phyloP scores from a whole-genome alignment of 768 basidiomycete genomes.

The Russula sp. region DNA sequence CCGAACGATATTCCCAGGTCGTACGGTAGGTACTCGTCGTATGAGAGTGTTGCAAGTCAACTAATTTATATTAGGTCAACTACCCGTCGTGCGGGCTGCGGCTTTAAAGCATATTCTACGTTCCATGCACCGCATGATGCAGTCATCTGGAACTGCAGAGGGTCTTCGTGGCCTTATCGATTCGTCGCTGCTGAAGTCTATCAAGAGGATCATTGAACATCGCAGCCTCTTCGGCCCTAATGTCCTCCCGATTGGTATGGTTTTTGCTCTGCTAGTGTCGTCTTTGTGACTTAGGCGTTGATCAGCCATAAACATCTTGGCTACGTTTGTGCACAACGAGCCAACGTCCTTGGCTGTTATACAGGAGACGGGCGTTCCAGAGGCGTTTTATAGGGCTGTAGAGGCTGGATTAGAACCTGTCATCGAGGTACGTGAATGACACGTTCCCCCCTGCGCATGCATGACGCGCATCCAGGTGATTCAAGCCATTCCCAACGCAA shows the following conservation, averaged over 20 bases:
- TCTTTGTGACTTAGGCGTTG: slow-evolving; percentile 18
- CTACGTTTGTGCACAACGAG: slow-evolving; percentile 97
- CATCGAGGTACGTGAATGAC: slow-evolving; percentile 58
- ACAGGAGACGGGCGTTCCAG: slow-evolving; percentile 87
- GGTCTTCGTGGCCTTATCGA: slow-evolving; percentile 93
- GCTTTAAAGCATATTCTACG: slow-evolving; percentile 89
- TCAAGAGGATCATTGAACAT: slow-evolving; percentile 84
- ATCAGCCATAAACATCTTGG: slow-evolving; percentile 88
- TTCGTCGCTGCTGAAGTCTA: slow-evolving; percentile 72
- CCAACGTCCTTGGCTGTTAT: slow-evolving; percentile 90
- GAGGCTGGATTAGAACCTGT: slow-evolving; percentile 81
- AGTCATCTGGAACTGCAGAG: slow-evolving; percentile 88
- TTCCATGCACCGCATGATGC: slow-evolving; percentile 96
- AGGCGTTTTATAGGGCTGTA: slow-evolving; percentile 80
- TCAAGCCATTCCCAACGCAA: slow-evolving; percentile 88
- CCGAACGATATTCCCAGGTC: slow-evolving; percentile 40
- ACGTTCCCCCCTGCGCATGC: background rate
- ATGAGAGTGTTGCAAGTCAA: slow-evolving; percentile 2
- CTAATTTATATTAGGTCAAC: slow-evolving; percentile 43
- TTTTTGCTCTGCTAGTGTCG: background rate
- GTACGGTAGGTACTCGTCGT: slow-evolving; percentile 40
- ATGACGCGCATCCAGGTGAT: slow-evolving; percentile 53
- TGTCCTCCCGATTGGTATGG: slow-evolving; percentile 76
- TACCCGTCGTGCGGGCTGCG: slow-evolving; percentile 68
- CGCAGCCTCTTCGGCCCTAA: slow-evolving; percentile 80